phyloP scores from a whole-genome alignment of 106 monocot genomes.

The Hemerocallis citrina region DNA sequence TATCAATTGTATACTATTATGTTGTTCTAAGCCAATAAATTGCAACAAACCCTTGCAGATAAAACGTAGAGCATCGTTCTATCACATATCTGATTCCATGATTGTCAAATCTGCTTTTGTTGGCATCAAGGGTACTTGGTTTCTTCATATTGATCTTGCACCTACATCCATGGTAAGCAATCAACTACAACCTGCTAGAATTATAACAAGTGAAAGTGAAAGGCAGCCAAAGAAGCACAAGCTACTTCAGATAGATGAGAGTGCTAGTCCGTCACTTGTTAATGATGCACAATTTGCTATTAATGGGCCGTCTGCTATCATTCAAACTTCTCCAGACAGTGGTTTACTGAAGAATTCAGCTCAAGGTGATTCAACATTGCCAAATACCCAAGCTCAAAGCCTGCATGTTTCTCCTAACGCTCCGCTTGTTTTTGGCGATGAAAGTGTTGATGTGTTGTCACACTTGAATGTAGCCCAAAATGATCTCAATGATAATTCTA shows the following conservation, averaged over 20 bases:
- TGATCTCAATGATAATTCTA: background rate
- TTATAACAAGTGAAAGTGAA: background rate
- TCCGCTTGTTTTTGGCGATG: background rate
- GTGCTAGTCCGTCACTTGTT: background rate
- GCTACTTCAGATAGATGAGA: background rate
- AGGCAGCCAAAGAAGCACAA: background rate
- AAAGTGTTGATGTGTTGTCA: background rate
- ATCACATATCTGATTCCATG: slow-evolving; percentile 45
- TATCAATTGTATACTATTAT: no score
- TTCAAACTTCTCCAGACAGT: background rate
- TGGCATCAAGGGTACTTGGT: slow-evolving; percentile 24
- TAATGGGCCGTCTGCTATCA: background rate
- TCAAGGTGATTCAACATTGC: background rate
- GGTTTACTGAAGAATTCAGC: background rate
- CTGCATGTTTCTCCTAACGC: background rate
- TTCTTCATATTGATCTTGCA: slow-evolving; percentile 30
- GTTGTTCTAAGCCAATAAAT: no score
- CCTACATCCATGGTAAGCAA: background rate
- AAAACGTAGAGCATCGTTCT: slow-evolving; percentile 18
- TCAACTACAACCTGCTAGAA: background rate
- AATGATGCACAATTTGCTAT: background rate
- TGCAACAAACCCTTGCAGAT: slow-evolving; percentile 13
- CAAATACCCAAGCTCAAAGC: background rate
- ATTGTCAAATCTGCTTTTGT: slow-evolving; percentile 26
- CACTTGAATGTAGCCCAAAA: background rate